These are phyloP conservation scores for Acanthochlamys bracteata DNA, from an alignment of 106 monocot genomes.

Conservation along the genomic window DNA sequence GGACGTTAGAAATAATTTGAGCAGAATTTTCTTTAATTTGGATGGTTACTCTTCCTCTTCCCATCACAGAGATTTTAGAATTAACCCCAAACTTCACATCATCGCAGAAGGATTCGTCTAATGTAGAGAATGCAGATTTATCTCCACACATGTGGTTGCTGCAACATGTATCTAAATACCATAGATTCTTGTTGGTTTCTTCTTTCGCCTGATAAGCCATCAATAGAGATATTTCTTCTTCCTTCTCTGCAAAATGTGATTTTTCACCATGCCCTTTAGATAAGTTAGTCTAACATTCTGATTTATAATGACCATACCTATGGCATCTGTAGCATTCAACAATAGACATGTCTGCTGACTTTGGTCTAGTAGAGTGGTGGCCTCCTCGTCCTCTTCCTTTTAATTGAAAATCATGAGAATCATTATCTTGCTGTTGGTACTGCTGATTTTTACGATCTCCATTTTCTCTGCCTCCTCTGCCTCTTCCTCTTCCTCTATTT, in stretches of 20 bases:
- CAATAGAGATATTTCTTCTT: conserved; percentile 18
- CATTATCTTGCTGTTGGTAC: conserved; percentile 7
- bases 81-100: conserved; percentile 24
- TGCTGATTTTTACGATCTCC: conserved; percentile 1
- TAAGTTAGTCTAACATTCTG: conserved; percentile 12
- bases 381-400: conserved; percentile 8
- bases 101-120: conserved; percentile 19
- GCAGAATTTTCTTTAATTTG: neutral
- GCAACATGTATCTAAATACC: conserved; percentile 16
- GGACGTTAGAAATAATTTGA: conserved; percentile 8
- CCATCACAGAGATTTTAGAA: conserved; percentile 15
- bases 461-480: neutral
- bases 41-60: neutral
- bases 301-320: conserved; percentile 8
- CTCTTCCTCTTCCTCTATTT: conserved; percentile 1
- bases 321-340: conserved; percentile 4
- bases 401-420: neutral
- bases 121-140: conserved; percentile 11
- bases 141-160: conserved; percentile 19
- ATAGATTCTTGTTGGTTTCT: conserved; percentile 3
- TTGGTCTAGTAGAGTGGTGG: conserved; percentile 10
- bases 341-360: conserved; percentile 6
- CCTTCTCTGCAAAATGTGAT: conserved; percentile 14
- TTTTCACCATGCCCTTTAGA: conserved; percentile 6
- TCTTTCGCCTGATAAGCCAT: conserved; percentile 9